A percentile compares a stretch with the other conserved stretches of the same genome.
These are phyloP conservation scores for Silybum marianum DNA, from an alignment of 129 eudicot species.

Conservation along the genomic window DNA sequence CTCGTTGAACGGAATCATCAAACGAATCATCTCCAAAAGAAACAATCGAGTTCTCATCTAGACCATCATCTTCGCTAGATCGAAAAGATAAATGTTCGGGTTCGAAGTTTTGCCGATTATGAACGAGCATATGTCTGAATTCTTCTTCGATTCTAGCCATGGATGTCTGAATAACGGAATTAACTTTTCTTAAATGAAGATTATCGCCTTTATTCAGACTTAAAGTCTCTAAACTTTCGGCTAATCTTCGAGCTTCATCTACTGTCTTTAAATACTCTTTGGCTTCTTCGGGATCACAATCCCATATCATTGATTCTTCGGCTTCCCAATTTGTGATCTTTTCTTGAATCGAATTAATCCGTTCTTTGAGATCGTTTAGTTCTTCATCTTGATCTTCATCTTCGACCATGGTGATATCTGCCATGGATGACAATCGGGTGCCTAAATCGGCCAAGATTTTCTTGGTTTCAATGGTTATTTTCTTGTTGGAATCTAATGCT, in stretches of 20 bases:
- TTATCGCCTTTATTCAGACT: slow-evolving; percentile 43
- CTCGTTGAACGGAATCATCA: slow-evolving; percentile 69
- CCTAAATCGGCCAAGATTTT: slow-evolving; percentile 73
- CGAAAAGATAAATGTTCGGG: slow-evolving; percentile 88
- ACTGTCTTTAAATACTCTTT: slow-evolving; percentile 72
- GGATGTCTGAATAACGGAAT: slow-evolving; percentile 70
- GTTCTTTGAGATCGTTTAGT: slow-evolving; percentile 46
- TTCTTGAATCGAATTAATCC: slow-evolving; percentile 58
- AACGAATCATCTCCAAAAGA: slow-evolving; percentile 78
- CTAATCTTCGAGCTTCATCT: slow-evolving; percentile 64
- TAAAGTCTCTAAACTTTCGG: slow-evolving; percentile 55
- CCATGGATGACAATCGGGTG: slow-evolving; percentile 51
- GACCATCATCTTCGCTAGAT: slow-evolving; percentile 75
- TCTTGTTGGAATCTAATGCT: slow-evolving; percentile 70
- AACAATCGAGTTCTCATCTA: slow-evolving; percentile 54
- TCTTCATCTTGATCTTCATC: slow-evolving; percentile 34
- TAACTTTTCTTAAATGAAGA: slow-evolving; percentile 47
- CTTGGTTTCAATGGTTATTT: slow-evolving; percentile 48
- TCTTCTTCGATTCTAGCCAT: slow-evolving; percentile 86
- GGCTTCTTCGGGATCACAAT: slow-evolving; percentile 72
- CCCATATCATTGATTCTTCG: slow-evolving; percentile 80
- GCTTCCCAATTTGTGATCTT: slow-evolving; percentile 70
- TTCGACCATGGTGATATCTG: slow-evolving; percentile 26
- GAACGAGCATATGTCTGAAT: slow-evolving; percentile 73
- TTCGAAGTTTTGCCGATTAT: slow-evolving; percentile 78